Base-by-base conservation (phyloP, 164 flowering plant genomes). In the Vitis labrusca region DNA sequence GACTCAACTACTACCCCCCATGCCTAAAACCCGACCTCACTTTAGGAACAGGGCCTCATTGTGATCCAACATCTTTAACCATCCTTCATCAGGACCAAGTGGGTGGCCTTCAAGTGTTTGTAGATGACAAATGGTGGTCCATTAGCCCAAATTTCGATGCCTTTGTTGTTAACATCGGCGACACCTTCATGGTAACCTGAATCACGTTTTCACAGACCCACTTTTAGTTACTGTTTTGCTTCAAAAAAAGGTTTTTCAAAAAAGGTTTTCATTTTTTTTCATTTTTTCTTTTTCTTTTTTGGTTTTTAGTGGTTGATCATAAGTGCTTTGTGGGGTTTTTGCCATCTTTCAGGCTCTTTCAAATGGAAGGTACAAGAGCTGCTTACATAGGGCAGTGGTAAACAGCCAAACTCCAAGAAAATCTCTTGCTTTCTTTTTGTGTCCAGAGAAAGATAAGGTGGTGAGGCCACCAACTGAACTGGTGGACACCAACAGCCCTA, bases 321-420 rank as follows among this genome's bases (percentile, higher is more conserved):
- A 37, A 37, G 44, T 37, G 27, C 27, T 23, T 23, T 23, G 27
- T 23, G 27, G 44, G 44, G 44, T 37, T 37, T 59, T 27, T 59
- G 32, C 44, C 11, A 29, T 56, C 30, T 65, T 68, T 2, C 79
- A 91, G 94, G 97, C 97, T 1, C 85, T 89, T 11, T 89, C 97
- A 8, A 92, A 92, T 59, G 93, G 95, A 48, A 81, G 65, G 57
- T 89, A 79, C 86, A 88, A 83, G 82, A 89, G 95, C 66, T 89
- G 93, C 81, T 64, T 92, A 79, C 97, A 92, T 80, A 69, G 91
- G 59, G 97, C 97, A 47, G 97, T 92, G 64, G 95, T 92, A 80
- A 92, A 90, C 84, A 85, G 80, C 71, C 59, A 72, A 54, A 75
- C 66, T 9, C 73, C 94, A 13, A 85, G 97, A 63, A 91, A 89